These are phyloP conservation scores for Pythium rishiriense DNA, from an alignment of 352 stramenopile genomes.

Conservation along the genomic window DNA sequence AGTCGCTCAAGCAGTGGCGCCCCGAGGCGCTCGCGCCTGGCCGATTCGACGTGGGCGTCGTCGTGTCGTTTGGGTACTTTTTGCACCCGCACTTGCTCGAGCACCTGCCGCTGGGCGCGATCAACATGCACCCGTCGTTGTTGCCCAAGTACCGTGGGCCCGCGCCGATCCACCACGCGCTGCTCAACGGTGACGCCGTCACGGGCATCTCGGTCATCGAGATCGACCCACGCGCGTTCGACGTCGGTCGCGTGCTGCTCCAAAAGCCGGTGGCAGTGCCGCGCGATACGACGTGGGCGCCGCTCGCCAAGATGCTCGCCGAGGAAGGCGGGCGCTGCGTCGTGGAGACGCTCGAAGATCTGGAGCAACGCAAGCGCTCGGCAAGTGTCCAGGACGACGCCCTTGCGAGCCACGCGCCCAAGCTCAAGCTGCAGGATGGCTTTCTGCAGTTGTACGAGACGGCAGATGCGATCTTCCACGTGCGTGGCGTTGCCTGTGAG, in stretches of 20 bases:
- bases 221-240: constrained; percentile 82
- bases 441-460: constrained; percentile 54
- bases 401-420: constrained; percentile 59
- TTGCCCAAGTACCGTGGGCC: constrained; percentile 85
- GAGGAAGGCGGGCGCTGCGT: constrained; percentile 61
- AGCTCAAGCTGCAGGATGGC: constrained; percentile 63
- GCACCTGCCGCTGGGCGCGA: constrained; percentile 62
- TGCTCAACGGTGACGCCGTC: constrained; percentile 70
- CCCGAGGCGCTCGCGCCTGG: constrained; percentile 41
- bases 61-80: constrained; percentile 88
- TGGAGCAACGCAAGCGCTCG: constrained; percentile 45
- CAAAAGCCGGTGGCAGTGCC: constrained; percentile 52
- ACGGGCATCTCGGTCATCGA: constrained; percentile 88
- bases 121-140: constrained; percentile 90
- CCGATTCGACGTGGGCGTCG: constrained; percentile 78
- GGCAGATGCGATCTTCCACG: constrained; percentile 55
- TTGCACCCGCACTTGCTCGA: constrained; percentile 77
- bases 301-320: constrained; percentile 42
- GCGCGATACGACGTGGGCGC: constrained; percentile 41
- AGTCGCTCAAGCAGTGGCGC: constrained; percentile 76
- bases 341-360: constrained; percentile 59
- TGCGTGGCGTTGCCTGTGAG: constrained; percentile 32
- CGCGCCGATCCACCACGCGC: constrained; percentile 83
- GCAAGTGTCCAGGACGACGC: constrained; percentile 60
- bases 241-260: constrained; percentile 77